Conservation (phyloP, 371 early-diverging fungal species). For the Lichtheimia ramosa region DNA sequence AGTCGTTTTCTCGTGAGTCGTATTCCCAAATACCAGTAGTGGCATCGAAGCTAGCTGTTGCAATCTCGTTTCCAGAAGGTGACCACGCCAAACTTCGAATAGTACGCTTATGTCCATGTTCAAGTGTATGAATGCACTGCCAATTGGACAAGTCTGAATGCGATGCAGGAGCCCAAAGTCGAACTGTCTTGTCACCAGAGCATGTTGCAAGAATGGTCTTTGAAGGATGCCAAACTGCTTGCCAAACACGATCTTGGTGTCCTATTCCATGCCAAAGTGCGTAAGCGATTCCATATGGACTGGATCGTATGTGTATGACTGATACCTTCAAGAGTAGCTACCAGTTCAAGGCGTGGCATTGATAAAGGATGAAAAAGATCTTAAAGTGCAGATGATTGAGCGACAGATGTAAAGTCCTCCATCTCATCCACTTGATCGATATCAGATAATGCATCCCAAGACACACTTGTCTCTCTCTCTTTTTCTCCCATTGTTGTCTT, state of each 20-base stretch:
- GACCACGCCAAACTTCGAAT: slow-evolving; percentile 89
- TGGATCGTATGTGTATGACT: neutral
- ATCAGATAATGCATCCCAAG: neutral
- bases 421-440: too few species aligned
- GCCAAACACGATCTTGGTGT: slow-evolving; percentile 92
- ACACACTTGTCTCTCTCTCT: neutral
- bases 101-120: slow-evolving; percentile 88
- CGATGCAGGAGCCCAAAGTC: slow-evolving; percentile 73
- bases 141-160: slow-evolving; percentile 52
- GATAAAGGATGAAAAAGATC: neutral
- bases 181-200: slow-evolving; percentile 85
- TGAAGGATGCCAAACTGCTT: slow-evolving; percentile 85
- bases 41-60: slow-evolving; percentile 93
- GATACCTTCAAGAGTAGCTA: slow-evolving; percentile 44
- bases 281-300: neutral
- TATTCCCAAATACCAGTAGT: slow-evolving; percentile 91
- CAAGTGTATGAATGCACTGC: slow-evolving; percentile 78
- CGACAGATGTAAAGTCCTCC: neutral
- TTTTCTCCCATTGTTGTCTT: too few species aligned
- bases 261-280: slow-evolving; percentile 42
- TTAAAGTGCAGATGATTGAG: too few species aligned
- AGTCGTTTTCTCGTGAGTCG: slow-evolving; percentile 54
- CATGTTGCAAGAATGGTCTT: slow-evolving; percentile 77
- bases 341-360: slow-evolving; percentile 45
- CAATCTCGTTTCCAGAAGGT: slow-evolving; percentile 73